These are phyloP conservation scores for Pyrenophora teres DNA, from an alignment of 2,329 filamentous ascomycete genomes.

Conservation along the genomic window DNA sequence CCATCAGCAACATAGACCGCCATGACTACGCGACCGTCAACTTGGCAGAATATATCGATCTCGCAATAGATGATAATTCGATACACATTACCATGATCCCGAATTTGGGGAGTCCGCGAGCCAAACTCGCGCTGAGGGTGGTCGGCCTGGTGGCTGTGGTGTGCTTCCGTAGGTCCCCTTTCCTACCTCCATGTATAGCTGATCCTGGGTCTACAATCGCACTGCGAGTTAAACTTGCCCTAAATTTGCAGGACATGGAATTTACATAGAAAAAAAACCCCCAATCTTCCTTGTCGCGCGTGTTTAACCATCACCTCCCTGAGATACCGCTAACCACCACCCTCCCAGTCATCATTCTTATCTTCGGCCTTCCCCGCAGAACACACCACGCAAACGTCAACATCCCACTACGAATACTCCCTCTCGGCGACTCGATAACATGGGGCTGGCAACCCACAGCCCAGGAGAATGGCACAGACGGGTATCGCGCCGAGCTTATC, in stretches of 20 bases:
- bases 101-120: conserved; percentile 6
- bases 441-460: conserved; percentile 36
- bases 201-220: neutral
- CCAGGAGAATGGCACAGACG: conserved; percentile 39
- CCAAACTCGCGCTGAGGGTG: conserved; percentile 1
- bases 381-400: conserved; percentile 4
- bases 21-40: neutral
- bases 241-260: no score
- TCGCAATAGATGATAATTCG: conserved; percentile 1
- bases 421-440: conserved; percentile 35
- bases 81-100: conserved; percentile 1
- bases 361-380: conserved; percentile 5
- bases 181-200: neutral
- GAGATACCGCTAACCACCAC: conserved; percentile 3
- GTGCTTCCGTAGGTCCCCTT: conserved; percentile 10
- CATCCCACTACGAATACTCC: conserved; percentile 28
- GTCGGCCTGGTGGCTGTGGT: conserved; percentile 5
- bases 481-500: conserved; percentile 44
- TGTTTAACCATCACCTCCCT: neutral
- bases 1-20: neutral
- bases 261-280: neutral
- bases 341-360: conserved; percentile 10
- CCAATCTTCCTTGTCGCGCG: neutral
- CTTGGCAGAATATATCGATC: neutral
- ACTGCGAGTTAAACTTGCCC: neutral